Base-by-base conservation (phyloP, 2,329 filamentous ascomycete species). In the Sarocladium brachiariae region DNA sequence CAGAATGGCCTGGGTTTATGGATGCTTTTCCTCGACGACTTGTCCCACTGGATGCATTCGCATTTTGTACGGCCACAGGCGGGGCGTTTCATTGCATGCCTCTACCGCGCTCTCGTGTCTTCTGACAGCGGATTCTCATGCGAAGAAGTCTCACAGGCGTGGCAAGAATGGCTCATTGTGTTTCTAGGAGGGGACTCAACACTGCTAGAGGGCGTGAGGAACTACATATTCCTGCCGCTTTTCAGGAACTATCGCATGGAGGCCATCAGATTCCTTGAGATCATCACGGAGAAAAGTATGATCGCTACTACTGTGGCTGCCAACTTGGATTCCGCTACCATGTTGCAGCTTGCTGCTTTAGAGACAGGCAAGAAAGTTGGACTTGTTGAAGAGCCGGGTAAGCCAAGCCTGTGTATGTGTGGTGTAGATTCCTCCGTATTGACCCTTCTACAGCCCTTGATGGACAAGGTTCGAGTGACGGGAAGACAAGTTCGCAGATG, bases 341-440 rank as follows among this genome's bases (percentile, higher is more conserved):
- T 83, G 38, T 65, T 89, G 9, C 79, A 83, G 55, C 72, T 89
- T 37, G 76, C 83, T 39, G 77, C 83, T n/a, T 70, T 89, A 38
- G 83, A 88, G 55, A 76, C 82, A 14, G 86, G 83, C 13, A 89
- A 88, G 65, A 86, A 85, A 59, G 70, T 77, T 33, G 84, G 84
- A 1, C 67, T 88, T 16, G 80, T 89, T 2, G 82, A 84, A 52
- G 85, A 88, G 58, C 80, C 84, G 56, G 74, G 81, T 80, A 67
- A 4, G 46, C 37, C 19, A 46, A 46, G 9, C 18, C 23, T n/a
- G n/a, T 41, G 13, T n/a, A 8, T 30, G 39, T 35, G 27, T n/a
- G 23, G n/a, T 25, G 18, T 9, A 19, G 21, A 14, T 25, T 11
- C 9, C 8, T 3, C 10, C 4, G n/a, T 45, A 18, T 25, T 47